Base-by-base conservation (phyloP, 140 eudicot species). In the Bidens hawaiensis region DNA sequence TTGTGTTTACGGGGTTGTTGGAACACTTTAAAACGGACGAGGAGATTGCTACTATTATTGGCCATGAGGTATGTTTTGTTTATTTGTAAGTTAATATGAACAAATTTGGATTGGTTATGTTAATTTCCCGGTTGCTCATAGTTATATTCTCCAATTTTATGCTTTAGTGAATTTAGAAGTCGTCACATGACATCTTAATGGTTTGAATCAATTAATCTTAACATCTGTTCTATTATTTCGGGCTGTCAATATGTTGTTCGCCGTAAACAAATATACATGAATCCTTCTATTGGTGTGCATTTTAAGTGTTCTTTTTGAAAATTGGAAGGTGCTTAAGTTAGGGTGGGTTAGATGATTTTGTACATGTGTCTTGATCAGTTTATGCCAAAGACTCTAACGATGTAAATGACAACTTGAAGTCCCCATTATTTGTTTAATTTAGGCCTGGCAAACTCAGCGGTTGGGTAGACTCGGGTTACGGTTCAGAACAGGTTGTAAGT, bases 1-100 rank as follows among this genome's bases (percentile, higher is more conserved):
- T 91, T 47, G 96, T 91, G 62, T 91, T 87, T 59, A 84, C 95
- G 0, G 98, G 98, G 33, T 71, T 91, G 78, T 78, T 91, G 18
- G 71, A 83, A 43, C 95, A 91, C 66, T 87, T 91, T 64, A 62
- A 47, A 50, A 72, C 93, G 1, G 88, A 91, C 70, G 76, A 76
- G 52, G 98, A 91, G 81, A 65, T 91, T 68, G 96, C 98, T 30
- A 91, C 98, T 10, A 76, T 91, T 16, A 76, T 91, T 50, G 96
- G 91, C 34, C 98, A 91, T 60, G 98, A 91, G 98, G 98, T 91
- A 69, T 46, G 38, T 8, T 36, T 16, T 6, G 31, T 50, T 53
- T 40, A 12, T 69, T 51, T 34, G 14, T 0, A 14, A 31, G 17
- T 41, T 50, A 3, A 16, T 55, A 27, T 62, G 43, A 46, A 64